Evolutionary conservation across 192 early-diverging fungal species (phyloP).

Genomic region (Coemansia erecta): DNA sequence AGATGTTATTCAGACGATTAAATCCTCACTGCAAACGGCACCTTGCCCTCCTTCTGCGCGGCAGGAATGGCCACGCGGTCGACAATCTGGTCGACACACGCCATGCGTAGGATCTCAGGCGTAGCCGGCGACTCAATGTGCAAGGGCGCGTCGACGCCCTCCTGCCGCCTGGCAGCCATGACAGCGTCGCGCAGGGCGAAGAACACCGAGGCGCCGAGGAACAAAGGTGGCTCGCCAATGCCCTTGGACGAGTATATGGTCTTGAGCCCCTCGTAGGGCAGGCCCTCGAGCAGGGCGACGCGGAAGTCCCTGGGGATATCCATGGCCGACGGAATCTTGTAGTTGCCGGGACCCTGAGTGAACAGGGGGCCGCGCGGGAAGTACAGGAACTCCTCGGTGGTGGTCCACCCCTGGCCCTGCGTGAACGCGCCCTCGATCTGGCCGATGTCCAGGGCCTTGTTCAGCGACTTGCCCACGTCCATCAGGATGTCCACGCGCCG

Average conservation of each 20-base stretch:
- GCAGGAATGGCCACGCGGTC: slow-evolving; percentile 28
- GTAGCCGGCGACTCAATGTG: slow-evolving; percentile 75
- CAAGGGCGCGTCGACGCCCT: slow-evolving; percentile 53
- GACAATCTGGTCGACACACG: slow-evolving; percentile 67
- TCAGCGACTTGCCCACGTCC: slow-evolving; percentile 83
- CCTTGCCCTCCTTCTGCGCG: slow-evolving; percentile 22
- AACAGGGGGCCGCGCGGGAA: slow-evolving; percentile 73
- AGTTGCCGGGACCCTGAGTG: slow-evolving; percentile 80
- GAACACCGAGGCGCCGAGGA: slow-evolving; percentile 73
- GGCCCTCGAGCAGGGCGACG: slow-evolving; percentile 62
- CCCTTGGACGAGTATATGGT: slow-evolving; percentile 82
- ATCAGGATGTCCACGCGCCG: slow-evolving; percentile 74
- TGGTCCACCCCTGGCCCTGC: slow-evolving; percentile 83
- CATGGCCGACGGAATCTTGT: slow-evolving; percentile 85
- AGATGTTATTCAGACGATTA: slow-evolving; percentile 4
- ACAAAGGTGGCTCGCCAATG: slow-evolving; percentile 85
- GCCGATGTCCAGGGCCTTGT: slow-evolving; percentile 85
- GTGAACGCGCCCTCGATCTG: slow-evolving; percentile 89
- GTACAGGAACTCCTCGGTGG: slow-evolving; percentile 78
- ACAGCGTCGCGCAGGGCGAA: slow-evolving; percentile 82
- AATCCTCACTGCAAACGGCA: slow-evolving; percentile 38
- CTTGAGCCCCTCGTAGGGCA: slow-evolving; percentile 56
- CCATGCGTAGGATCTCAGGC: slow-evolving; percentile 68
- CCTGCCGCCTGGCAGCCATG: slow-evolving; percentile 56
- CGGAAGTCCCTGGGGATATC: slow-evolving; percentile 82